These are phyloP conservation scores for Aschersonia sp. DNA, from an alignment of 2,329 filamentous ascomycete species.

Conservation along the genomic window DNA sequence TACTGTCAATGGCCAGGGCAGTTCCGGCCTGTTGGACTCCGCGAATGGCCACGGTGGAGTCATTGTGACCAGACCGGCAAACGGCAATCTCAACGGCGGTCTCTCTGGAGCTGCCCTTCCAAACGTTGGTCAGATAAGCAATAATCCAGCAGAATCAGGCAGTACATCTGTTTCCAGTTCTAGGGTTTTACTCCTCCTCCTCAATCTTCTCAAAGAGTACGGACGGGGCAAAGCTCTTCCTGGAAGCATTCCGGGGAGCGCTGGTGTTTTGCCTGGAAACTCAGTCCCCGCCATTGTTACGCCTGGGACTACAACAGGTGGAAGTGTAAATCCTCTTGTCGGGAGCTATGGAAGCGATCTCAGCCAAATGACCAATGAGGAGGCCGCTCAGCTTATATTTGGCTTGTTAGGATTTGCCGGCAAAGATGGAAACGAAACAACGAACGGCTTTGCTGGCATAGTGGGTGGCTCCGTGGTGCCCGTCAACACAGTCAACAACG, in stretches of 20 bases:
- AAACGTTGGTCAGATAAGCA: background rate
- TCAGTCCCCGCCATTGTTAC: background rate
- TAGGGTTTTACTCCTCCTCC: background rate
- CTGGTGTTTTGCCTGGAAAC: background rate
- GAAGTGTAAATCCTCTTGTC: background rate
- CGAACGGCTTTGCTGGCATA: background rate
- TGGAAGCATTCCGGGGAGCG: background rate
- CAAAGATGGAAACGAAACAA: background rate
- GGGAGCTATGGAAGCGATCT: background rate
- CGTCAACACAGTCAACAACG: too few species aligned
- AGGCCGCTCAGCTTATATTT: background rate
- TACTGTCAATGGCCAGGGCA: background rate
- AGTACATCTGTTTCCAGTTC: background rate
- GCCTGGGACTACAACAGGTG: background rate
- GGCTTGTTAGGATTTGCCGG: background rate
- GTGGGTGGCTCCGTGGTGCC: background rate
- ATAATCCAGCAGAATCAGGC: background rate
- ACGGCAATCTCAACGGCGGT: background rate
- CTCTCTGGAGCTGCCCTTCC: background rate
- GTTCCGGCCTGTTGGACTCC: background rate
- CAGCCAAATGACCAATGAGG: background rate
- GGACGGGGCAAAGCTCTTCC: background rate
- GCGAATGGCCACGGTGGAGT: background rate
- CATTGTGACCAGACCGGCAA: background rate
- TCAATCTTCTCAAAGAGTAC: background rate